Evolutionary conservation across 1,284 basidiomycete genomes (phyloP).

Genomic region (Melampsora larici-populina): DNA sequence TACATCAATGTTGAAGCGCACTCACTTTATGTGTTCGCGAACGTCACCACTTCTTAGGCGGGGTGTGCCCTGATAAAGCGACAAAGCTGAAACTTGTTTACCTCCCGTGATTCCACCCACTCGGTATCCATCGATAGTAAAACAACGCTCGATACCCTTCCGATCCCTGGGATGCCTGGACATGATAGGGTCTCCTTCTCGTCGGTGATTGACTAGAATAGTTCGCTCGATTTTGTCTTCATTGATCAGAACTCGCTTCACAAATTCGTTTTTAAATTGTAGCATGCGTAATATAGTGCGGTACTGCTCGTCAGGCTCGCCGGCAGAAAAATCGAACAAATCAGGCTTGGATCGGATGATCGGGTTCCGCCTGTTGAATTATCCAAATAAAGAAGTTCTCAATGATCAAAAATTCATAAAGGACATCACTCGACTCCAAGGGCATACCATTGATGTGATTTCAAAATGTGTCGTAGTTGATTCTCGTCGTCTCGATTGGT

Average conservation of each 20-base stretch:
- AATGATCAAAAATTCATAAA: not conserved
- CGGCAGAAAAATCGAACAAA: slow-evolving; percentile 51
- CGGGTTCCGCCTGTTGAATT: slow-evolving; percentile 42
- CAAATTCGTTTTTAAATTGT: slow-evolving; percentile 38
- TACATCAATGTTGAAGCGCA: not conserved
- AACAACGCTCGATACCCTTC: slow-evolving; percentile 49
- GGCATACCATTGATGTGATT: slow-evolving; percentile 12
- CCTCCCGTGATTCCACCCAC: slow-evolving; percentile 55
- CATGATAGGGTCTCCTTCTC: slow-evolving; percentile 29
- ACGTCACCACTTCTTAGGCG: slow-evolving; percentile 52
- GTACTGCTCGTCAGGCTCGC: slow-evolving; percentile 49
- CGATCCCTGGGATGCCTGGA: slow-evolving; percentile 44
- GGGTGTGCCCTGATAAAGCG: slow-evolving; percentile 51
- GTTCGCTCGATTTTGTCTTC: slow-evolving; percentile 31
- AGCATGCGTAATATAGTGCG: slow-evolving; percentile 51
- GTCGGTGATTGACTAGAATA: slow-evolving; percentile 36
- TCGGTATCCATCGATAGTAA: slow-evolving; percentile 44
- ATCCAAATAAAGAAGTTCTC: slow-evolving; percentile 5
- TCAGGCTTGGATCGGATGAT: slow-evolving; percentile 48
- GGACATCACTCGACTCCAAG: not conserved
- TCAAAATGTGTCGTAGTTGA: slow-evolving; percentile 64
- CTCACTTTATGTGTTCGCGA: slow-evolving; percentile 44
- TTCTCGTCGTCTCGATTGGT: slow-evolving; percentile 68
- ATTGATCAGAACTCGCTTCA: slow-evolving; percentile 38
- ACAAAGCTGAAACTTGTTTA: slow-evolving; percentile 59